These are phyloP conservation scores for Phytopythium boreale DNA, from an alignment of 352 stramenopile genomes.

Conservation along the genomic window DNA sequence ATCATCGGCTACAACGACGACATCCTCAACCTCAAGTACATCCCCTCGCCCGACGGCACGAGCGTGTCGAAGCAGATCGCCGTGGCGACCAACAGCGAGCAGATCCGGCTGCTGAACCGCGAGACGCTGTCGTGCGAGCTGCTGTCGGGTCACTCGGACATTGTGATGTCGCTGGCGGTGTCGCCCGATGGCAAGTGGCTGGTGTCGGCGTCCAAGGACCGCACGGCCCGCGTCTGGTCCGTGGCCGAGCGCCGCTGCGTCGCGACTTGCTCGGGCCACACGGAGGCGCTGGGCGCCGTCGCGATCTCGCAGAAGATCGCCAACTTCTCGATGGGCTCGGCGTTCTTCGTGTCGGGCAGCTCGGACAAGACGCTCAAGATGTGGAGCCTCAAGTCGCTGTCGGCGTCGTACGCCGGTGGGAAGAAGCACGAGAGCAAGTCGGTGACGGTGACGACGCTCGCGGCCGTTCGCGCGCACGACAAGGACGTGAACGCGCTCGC, in stretches of 20 bases:
- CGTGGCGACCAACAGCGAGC: conserved; percentile 95
- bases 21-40: conserved; percentile 96
- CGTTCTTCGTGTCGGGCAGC: conserved; percentile 96
- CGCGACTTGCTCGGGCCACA: conserved; percentile 91
- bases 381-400: conserved; percentile 90
- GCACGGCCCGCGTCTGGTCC: conserved; percentile 92
- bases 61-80: conserved; percentile 73
- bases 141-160: conserved; percentile 96
- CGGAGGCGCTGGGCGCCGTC: conserved; percentile 92
- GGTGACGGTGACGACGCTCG: conserved; percentile 53
- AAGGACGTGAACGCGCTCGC: conserved; percentile 97
- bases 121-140: conserved; percentile 92
- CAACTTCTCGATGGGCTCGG: conserved; percentile 70
- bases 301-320: conserved; percentile 88
- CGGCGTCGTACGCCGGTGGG: conserved; percentile 34
- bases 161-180: conserved; percentile 95
- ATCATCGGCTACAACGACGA: conserved; percentile 97
- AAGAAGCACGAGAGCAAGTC: conserved; percentile 29
- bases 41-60: conserved; percentile 66
- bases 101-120: conserved; percentile 94
- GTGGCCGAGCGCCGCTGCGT: conserved; percentile 73
- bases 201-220: conserved; percentile 94
- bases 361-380: conserved; percentile 98
- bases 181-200: conserved; percentile 87
- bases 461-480: conserved; percentile 85